Evolutionary conservation across 2,329 filamentous ascomycete genomes (phyloP).

Genomic region (Stylonectria norvegica): DNA sequence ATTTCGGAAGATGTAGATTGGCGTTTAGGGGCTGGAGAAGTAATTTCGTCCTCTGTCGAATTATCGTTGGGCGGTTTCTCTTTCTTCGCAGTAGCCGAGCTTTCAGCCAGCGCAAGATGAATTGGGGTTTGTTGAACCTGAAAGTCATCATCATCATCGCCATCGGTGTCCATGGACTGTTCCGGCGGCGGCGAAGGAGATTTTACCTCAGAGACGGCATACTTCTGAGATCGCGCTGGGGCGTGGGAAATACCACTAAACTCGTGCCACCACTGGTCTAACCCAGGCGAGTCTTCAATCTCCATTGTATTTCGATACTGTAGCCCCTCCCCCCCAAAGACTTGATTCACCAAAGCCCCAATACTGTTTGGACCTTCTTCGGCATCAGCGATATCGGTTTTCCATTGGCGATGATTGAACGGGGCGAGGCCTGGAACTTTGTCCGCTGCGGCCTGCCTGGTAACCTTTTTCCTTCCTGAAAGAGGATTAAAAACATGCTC

Average conservation of each 20-base stretch:
- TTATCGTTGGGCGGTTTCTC: slow-evolving; percentile 25
- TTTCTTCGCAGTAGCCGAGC: slow-evolving; percentile 11
- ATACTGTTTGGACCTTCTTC: slow-evolving; percentile 30
- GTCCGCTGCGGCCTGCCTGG: slow-evolving; percentile 42
- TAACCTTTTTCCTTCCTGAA: slow-evolving; percentile 46
- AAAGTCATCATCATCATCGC: slow-evolving; percentile 48
- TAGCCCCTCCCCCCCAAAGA: slow-evolving; percentile 39
- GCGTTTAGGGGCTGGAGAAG: slow-evolving; percentile 7
- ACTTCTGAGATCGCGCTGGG: slow-evolving; percentile 16
- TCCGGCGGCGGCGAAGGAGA: slow-evolving; percentile 14
- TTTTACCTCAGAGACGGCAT: slow-evolving; percentile 3
- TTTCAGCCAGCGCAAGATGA: slow-evolving; percentile 29
- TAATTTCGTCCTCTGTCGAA: slow-evolving; percentile 34
- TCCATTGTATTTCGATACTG: slow-evolving; percentile 27
- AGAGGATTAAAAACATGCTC: slow-evolving; percentile 53
- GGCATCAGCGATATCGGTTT: slow-evolving; percentile 21
- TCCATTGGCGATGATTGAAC: slow-evolving; percentile 44
- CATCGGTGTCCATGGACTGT: slow-evolving; percentile 20
- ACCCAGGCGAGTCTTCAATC: slow-evolving; percentile 30
- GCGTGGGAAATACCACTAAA: slow-evolving; percentile 33
- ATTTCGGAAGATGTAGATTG: slow-evolving; percentile 1
- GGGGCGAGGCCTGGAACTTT: slow-evolving; percentile 51
- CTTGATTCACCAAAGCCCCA: slow-evolving; percentile 36
- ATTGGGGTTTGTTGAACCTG: slow-evolving; percentile 49
- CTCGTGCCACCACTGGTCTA: slow-evolving; percentile 50